Conservation (phyloP, 2,329 filamentous ascomycete species). For the Aspergillus thermomutatus region DNA sequence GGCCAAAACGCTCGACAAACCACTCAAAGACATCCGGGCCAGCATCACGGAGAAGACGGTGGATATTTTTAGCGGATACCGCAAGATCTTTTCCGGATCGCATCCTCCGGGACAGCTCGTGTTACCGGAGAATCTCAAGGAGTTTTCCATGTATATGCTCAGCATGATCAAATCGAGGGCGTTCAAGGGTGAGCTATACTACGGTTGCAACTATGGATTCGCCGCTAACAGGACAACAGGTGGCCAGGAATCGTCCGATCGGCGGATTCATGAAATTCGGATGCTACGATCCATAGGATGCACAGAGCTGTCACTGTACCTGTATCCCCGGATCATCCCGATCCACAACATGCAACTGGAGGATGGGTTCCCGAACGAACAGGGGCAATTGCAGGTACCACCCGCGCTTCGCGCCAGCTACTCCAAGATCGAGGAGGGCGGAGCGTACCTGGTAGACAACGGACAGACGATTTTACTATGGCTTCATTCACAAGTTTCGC, state of each 20-base stretch:
- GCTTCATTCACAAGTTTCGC: constrained; percentile 89
- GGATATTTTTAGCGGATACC: constrained; percentile 85
- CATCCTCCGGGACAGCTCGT: constrained; percentile 91
- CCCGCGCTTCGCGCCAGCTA: constrained; percentile 78
- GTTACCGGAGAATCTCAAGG: constrained; percentile 91
- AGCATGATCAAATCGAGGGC: constrained; percentile 85
- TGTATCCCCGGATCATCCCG: constrained; percentile 91
- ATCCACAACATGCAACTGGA: constrained; percentile 83
- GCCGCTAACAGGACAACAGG: constrained; percentile 43
- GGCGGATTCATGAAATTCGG: constrained; percentile 85
- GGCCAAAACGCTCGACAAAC: constrained; percentile 72
- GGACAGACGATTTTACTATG: constrained; percentile 88
- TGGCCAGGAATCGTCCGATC: constrained; percentile 84
- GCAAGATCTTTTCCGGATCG: constrained; percentile 83
- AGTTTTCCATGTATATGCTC: constrained; percentile 95
- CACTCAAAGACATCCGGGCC: constrained; percentile 80
- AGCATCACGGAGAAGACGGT: constrained; percentile 86
- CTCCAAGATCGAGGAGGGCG: constrained; percentile 83
- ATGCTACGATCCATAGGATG: constrained; percentile 86
- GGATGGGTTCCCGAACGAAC: constrained; percentile 91
- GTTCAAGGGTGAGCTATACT: constrained; percentile 63
- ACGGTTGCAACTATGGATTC: constrained; percentile 1
- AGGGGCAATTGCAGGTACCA: constrained; percentile 83
- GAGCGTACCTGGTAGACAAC: constrained; percentile 92
- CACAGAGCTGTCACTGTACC: constrained; percentile 80